phyloP scores from a whole-genome alignment of 169 alveolate species.

The Perkinsus olseni region DNA sequence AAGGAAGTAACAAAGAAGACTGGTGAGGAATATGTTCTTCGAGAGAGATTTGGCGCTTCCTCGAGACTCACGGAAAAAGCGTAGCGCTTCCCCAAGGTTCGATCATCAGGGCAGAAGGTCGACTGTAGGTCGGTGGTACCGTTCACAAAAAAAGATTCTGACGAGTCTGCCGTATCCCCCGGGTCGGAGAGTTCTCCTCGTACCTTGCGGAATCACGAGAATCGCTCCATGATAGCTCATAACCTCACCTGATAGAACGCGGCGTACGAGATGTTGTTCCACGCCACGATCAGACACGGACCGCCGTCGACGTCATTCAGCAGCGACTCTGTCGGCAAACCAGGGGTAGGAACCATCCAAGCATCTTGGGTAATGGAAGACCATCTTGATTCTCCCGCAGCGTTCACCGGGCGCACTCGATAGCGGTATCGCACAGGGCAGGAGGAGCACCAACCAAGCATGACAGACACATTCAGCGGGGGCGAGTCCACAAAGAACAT shows the following conservation, averaged over 20 bases:
- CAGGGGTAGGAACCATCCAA: background rate
- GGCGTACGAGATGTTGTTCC: background rate
- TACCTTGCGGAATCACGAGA: background rate
- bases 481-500: background rate
- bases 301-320: background rate
- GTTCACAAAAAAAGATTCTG: background rate
- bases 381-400: background rate
- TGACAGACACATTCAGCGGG: background rate
- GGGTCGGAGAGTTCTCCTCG: background rate
- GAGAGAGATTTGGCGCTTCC: background rate
- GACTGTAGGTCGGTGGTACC: background rate
- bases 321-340: background rate
- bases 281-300: background rate
- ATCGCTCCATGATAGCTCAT: background rate
- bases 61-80: background rate
- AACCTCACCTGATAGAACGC: background rate
- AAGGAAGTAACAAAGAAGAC: no score
- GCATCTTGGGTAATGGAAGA: background rate
- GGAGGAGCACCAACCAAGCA: background rate
- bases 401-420: background rate
- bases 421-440: background rate
- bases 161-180: background rate
- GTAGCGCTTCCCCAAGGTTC: background rate
- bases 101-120: background rate
- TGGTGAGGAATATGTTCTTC: no score